Conservation (phyloP, 2,329 filamentous ascomycete genomes). For the Penicillium sp. region DNA sequence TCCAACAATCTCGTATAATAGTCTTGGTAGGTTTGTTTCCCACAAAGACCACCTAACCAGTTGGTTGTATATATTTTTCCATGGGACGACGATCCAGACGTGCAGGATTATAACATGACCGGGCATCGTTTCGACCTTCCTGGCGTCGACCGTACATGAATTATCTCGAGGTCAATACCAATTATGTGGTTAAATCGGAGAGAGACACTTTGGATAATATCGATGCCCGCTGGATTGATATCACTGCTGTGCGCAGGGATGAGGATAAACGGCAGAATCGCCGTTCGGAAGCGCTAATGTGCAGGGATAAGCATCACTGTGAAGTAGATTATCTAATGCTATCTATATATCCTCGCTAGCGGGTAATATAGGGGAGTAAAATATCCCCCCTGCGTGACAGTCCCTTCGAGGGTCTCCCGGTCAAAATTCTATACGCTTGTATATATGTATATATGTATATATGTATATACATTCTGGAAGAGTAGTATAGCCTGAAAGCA, state of each 20-base stretch:
- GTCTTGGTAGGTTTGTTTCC: too few species aligned
- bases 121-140: constrained; percentile 52
- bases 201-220: constrained; percentile 56
- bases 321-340: constrained; percentile 29
- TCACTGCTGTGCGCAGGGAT: constrained; percentile 57
- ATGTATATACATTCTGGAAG: too few species aligned
- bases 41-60: too few species aligned
- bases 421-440: too few species aligned
- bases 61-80: too few species aligned
- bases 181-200: constrained; percentile 49
- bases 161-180: constrained; percentile 60
- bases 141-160: constrained; percentile 46
- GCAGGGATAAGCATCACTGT: constrained; percentile 60
- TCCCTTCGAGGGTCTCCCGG: too few species aligned
- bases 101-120: constrained; percentile 60
- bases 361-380: constrained; percentile 42
- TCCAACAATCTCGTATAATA: too few species aligned
- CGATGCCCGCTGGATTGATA: constrained; percentile 63
- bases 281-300: constrained; percentile 48
- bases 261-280: constrained; percentile 41
- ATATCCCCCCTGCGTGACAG: too few species aligned
- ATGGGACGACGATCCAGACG: too few species aligned
- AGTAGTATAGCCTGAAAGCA: too few species aligned
- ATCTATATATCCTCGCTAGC: not conserved
- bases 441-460: too few species aligned